Evolutionary conservation across 345 rosid species (phyloP), one percentile per base, ranked within the genome.

Genomic region (Nasturtium officinale): DNA sequence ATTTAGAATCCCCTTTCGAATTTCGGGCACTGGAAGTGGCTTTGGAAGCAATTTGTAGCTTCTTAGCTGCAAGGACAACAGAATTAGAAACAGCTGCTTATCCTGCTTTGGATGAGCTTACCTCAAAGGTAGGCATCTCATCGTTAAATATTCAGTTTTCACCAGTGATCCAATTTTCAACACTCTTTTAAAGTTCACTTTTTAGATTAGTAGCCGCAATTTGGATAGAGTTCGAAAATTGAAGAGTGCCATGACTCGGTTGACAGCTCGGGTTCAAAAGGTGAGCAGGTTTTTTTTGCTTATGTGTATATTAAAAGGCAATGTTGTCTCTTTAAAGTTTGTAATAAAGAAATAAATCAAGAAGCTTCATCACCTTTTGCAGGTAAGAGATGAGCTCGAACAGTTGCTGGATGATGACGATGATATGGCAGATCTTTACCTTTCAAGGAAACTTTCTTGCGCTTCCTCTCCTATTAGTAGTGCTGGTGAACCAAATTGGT

Each of bases 361-460:
- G 45, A 38, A 74, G 60, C 35, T 67, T 67, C 29, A 38, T 40
- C 13, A 0, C 9, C 38, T 68, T 52, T 33, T 84, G 65, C 65
- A 95, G 97, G 98, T 95, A 66, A 87, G 99, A 71, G 98, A 91
- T 83, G 98, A 91, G 71, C 98, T 95, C 53, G 98, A 90, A 74
- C 98, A 91, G 46, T 82, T 91, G 51, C 84, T 95, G 77, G 98
- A 91, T 85, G 98, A 95, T 77, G 99, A 96, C 30, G 99, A 92
- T 74, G 99, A 95, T 73, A 95, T 95, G 99, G 96, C 97, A 53
- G 97, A 95, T 71, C 90, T 95, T 37, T 95, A 90, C 84, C 81
- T 95, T 78, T 90, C 99, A 29, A 90, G 98, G 78, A 95, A 95
- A 80, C 74, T 88, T 74, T 87, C 83, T 30, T 82, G 88, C 51